phyloP scores from a whole-genome alignment of 805 yeast genomes.

The Maudiozyma saulgeensis region DNA sequence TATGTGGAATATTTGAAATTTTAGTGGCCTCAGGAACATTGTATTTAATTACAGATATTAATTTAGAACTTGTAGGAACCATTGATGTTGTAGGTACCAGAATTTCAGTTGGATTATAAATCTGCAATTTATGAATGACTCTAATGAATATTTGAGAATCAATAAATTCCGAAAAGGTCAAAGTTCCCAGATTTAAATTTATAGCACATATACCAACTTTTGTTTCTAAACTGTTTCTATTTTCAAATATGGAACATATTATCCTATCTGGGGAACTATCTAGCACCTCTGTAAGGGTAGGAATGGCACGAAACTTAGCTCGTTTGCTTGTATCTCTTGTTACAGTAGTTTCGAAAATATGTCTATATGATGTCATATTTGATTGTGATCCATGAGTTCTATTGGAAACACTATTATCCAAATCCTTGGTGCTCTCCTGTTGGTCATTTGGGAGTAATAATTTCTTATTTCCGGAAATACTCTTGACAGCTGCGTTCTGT shows the following conservation, averaged over 20 bases:
- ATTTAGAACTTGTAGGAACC: slow-evolving; percentile 23
- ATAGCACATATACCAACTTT: slow-evolving; percentile 35
- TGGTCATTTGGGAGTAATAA: background rate
- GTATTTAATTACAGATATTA: slow-evolving; percentile 30
- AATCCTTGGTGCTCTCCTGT: too few relatives aligned
- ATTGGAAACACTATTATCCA: too few relatives aligned
- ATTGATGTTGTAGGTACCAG: slow-evolving; percentile 27
- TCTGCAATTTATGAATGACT: slow-evolving; percentile 34
- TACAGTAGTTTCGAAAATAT: background rate
- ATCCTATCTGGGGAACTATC: slow-evolving; percentile 9
- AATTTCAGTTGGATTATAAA: slow-evolving; percentile 30
- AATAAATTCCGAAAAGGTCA: slow-evolving; percentile 30
- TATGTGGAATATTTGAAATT: slow-evolving; percentile 20
- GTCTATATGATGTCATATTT: background rate
- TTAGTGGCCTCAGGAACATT: slow-evolving; percentile 22
- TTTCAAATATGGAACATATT: slow-evolving; percentile 24
- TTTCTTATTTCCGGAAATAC: background rate
- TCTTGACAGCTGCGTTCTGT: background rate
- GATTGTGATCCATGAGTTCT: background rate
- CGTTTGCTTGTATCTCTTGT: background rate
- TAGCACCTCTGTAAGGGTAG: background rate
- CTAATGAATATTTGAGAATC: slow-evolving; percentile 41
- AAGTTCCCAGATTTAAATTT: slow-evolving; percentile 31
- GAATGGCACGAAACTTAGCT: background rate
- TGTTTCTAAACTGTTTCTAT: slow-evolving; percentile 17